These are phyloP conservation scores for Penicillium macrosclerotiorum DNA, from an alignment of 495 filamentous ascomycete genomes.

Conservation along the genomic window DNA sequence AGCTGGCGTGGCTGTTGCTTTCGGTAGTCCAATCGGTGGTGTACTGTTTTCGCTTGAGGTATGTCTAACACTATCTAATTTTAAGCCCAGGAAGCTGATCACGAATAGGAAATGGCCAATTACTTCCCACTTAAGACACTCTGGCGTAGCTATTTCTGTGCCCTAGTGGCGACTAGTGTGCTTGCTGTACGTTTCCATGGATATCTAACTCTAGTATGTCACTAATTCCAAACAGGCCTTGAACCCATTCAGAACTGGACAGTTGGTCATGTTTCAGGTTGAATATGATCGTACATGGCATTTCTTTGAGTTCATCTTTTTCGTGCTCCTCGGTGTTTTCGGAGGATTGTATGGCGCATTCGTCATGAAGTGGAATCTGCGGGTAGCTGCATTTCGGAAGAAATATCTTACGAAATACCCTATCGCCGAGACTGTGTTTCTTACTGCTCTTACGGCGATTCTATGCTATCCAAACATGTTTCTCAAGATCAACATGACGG, in stretches of 20 bases:
- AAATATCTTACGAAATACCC: slow-evolving; percentile 85
- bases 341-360: slow-evolving; percentile 95
- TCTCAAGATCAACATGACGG: slow-evolving; percentile 95
- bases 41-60: slow-evolving; percentile 93
- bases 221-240: slow-evolving; percentile 57
- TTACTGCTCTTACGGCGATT: slow-evolving; percentile 81
- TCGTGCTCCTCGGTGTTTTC: slow-evolving; percentile 86
- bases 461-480: slow-evolving; percentile 97
- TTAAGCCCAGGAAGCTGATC: slow-evolving; percentile 14
- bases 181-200: slow-evolving; percentile 59
- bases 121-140: slow-evolving; percentile 97
- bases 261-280: slow-evolving; percentile 99
- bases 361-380: slow-evolving; percentile 97
- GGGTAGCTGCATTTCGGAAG: slow-evolving; percentile 89
- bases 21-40: slow-evolving; percentile 95
- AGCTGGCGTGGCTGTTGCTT: slow-evolving; percentile 93
- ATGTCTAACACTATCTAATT: slow-evolving; percentile 1
- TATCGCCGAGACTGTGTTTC: slow-evolving; percentile 79
- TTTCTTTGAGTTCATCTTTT: slow-evolving; percentile 94
- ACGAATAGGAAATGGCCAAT: slow-evolving; percentile 81
- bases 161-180: slow-evolving; percentile 90
- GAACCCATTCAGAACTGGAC: slow-evolving; percentile 98
- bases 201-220: not conserved
- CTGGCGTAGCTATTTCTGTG: slow-evolving; percentile 98
- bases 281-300: slow-evolving; percentile 96